Base-by-base conservation (phyloP, 164 flowering plant species). In the Chloranthus sessilifolius region DNA sequence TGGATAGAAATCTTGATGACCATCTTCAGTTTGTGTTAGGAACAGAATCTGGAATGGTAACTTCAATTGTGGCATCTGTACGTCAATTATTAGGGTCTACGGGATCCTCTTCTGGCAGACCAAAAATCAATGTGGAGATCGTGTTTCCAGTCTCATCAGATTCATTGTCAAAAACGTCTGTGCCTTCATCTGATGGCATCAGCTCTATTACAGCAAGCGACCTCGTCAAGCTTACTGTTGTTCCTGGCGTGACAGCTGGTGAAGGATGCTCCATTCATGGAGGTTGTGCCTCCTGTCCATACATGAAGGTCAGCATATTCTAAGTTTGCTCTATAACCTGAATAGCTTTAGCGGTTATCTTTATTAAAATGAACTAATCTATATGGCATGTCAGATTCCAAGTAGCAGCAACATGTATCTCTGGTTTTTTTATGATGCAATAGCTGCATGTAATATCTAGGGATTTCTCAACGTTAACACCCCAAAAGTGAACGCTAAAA, bases 251-350 rank as follows among this genome's bases (percentile, higher is more conserved):
- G 57, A 68, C 94, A 41, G 71, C 86, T 68, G 99, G 99, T 3
- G 99, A 92, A 60, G 96, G 97, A 12, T 92, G 99, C 61, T 92
- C 99, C 16, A 67, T 88, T 61, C 83, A 92, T 61, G 98, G 98
- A 31, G 98, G 98, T 7, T 92, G 96, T 72, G 98, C 96, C 14
- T 92, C 98, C 27, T 92, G 98, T 53, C 96, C 98, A 25, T 86
- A 92, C 66, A 92, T 92, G 98, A 92, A 92, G 95, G 98, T 83
- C 36, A 65, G 75, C 55, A 45, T 43, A 27, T 41, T 51, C 50
- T 31, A 7, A 34, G 38, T n/a, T n/a, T 43, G 5, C 7, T 55
- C 38, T 60, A 25, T n/a, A n/a, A n/a, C n/a, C n/a, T n/a, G n/a
- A n/a, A n/a, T n/a, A n/a, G n/a, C n/a, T n/a, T n/a, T n/a, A n/a